Evolutionary conservation across 2,329 filamentous ascomycete genomes (phyloP).

Genomic region (Tolypocladium album): DNA sequence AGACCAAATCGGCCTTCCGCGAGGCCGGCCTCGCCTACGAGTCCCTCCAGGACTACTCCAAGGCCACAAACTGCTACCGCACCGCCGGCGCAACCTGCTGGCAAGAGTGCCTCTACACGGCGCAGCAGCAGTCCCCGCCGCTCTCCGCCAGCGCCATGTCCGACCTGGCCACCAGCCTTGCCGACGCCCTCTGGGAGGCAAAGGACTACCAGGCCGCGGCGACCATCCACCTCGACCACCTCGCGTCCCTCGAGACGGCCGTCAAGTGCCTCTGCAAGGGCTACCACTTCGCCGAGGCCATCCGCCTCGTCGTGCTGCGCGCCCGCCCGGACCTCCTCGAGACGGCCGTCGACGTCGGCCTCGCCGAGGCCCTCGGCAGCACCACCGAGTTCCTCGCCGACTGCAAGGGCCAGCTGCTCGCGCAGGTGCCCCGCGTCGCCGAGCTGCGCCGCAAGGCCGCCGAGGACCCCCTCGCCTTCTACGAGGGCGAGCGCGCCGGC

Average conservation of each 20-base stretch:
- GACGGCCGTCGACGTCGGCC: constrained; percentile 62
- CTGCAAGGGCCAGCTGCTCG: constrained; percentile 73
- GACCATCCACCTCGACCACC: constrained; percentile 71
- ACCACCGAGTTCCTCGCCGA: constrained; percentile 90
- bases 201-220: constrained; percentile 78
- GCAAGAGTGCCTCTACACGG: constrained; percentile 81
- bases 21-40: constrained; percentile 90
- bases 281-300: constrained; percentile 80
- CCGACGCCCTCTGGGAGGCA: constrained; percentile 68
- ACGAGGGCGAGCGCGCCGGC: constrained; percentile 60
- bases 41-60: constrained; percentile 61
- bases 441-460: constrained; percentile 74
- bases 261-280: constrained; percentile 76
- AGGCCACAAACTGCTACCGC: constrained; percentile 75
- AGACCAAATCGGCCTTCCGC: constrained; percentile 63
- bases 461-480: constrained; percentile 80
- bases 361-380: constrained; percentile 69
- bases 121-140: constrained; percentile 53
- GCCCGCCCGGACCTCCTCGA: constrained; percentile 51
- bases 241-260: constrained; percentile 59
- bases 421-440: constrained; percentile 75
- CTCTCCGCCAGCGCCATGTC: constrained; percentile 48
- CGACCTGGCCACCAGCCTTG: constrained; percentile 62
- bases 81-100: constrained; percentile 67
- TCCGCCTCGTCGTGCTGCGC: constrained; percentile 59